Percentiles rank a stretch among this genome's conserved stretches.
These are phyloP conservation scores for Aspergillus fijiensis DNA, from an alignment of 2,329 filamentous ascomycete species.

Conservation along the genomic window DNA sequence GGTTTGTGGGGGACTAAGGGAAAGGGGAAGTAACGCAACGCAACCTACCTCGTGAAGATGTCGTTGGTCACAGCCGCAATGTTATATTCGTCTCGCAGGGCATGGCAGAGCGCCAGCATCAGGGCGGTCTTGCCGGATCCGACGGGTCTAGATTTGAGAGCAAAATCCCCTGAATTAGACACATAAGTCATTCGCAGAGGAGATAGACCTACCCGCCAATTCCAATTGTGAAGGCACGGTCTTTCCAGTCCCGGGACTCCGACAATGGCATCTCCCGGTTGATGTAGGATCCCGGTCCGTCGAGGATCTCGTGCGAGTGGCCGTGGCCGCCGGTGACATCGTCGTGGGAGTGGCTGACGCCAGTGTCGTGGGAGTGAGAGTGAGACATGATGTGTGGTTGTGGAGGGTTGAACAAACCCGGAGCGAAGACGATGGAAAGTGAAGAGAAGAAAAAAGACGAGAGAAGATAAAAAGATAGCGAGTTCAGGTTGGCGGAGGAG, in stretches of 20 bases:
- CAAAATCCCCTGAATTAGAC: not conserved
- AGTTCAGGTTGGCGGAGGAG: too few relatives aligned
- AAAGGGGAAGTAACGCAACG: not conserved
- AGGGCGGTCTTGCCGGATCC: slow-evolving; percentile 96
- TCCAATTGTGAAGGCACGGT: slow-evolving; percentile 92
- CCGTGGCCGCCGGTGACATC: slow-evolving; percentile 67
- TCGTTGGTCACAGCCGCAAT: slow-evolving; percentile 97
- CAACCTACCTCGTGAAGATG: slow-evolving; percentile 77
- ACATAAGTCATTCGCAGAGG: not conserved
- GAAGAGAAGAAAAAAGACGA: not conserved
- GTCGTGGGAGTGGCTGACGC: slow-evolving; percentile 53
- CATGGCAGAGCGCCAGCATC: slow-evolving; percentile 88
- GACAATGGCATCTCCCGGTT: slow-evolving; percentile 91
- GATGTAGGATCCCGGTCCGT: slow-evolving; percentile 86
- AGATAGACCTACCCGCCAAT: slow-evolving; percentile 76
- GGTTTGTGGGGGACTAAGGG: not conserved
- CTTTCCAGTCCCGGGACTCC: slow-evolving; percentile 81
- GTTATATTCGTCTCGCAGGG: slow-evolving; percentile 75
- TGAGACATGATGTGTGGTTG: slow-evolving; percentile 29
- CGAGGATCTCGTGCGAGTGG: slow-evolving; percentile 92
- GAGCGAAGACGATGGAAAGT: not conserved
- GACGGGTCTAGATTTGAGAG: slow-evolving; percentile 65
- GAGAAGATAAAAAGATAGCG: not conserved
- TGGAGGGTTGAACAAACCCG: not conserved
- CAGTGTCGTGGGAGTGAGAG: slow-evolving; percentile 42